Conservation (phyloP, 345 rosid species). For the Corymbia maculata region DNA sequence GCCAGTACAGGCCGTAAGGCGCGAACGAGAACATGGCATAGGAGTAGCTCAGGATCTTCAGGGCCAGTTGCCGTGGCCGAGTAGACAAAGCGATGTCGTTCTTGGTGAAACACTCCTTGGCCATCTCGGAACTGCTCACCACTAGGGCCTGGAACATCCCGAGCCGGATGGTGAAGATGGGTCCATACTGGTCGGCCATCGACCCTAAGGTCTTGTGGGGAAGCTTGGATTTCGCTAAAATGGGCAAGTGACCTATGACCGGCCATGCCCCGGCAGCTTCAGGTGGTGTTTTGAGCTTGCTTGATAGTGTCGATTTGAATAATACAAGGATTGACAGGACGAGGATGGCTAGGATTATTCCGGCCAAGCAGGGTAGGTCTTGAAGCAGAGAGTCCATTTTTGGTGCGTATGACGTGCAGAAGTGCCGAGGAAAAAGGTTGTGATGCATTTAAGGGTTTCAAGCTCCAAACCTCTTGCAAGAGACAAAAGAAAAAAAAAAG, state of each 20-base stretch:
- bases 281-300: not conserved
- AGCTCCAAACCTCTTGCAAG: not conserved
- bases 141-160: constrained; percentile 25
- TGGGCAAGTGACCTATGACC: constrained; percentile 28
- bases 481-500: not conserved
- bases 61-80: constrained; percentile 13
- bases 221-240: constrained; percentile 1
- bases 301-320: constrained; percentile 1
- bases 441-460: not conserved
- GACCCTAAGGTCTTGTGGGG: constrained; percentile 18
- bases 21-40: not conserved
- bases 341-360: not conserved
- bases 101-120: constrained; percentile 19
- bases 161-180: constrained; percentile 19
- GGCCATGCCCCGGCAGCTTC: constrained; percentile 13
- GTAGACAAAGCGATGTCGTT: constrained; percentile 17
- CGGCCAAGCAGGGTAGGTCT: not conserved
- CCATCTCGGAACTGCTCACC: not conserved
- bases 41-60: constrained; percentile 7
- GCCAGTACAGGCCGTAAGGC: constrained; percentile 22
- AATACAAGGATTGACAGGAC: not conserved
- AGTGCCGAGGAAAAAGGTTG: not conserved
- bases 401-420: not conserved
- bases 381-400: not conserved
- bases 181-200: constrained; percentile 30